phyloP scores from a whole-genome alignment of 2,329 filamentous ascomycete genomes.

The Ophioceras dolichostomum region DNA sequence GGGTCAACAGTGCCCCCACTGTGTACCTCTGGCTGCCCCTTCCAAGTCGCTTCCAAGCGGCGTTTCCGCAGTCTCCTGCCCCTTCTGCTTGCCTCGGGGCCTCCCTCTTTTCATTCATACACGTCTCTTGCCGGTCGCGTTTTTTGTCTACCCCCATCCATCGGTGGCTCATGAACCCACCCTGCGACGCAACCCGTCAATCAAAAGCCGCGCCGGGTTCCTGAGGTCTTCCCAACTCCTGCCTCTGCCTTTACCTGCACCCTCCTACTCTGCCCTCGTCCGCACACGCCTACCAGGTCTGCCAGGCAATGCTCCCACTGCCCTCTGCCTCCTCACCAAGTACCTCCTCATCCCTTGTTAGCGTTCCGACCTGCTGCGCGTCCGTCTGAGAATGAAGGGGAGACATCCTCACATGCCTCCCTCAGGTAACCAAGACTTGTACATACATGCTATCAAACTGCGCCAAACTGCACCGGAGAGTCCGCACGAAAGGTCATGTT shows the following conservation, averaged over 20 bases:
- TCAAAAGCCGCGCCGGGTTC: not conserved
- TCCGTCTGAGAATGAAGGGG: conserved; percentile 1
- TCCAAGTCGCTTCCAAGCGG: not conserved
- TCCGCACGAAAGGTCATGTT: too few relatives aligned
- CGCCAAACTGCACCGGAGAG: too few relatives aligned
- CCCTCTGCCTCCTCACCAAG: not conserved
- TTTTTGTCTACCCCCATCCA: conserved; percentile 1
- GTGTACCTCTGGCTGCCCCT: not conserved
- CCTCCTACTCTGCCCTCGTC: not conserved
- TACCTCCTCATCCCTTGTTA: conserved; percentile 6
- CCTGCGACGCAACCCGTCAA: not conserved
- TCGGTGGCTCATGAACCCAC: not conserved
- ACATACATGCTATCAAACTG: too few relatives aligned
- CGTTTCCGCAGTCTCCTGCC: not conserved
- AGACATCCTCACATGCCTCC: not conserved
- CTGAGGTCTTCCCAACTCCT: conserved; percentile 26
- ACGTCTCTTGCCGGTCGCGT: not conserved
- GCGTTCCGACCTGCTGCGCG: conserved; percentile 3
- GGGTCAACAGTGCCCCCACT: not conserved
- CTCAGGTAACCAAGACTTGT: not conserved
- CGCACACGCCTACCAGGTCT: not conserved
- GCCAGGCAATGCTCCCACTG: not conserved
- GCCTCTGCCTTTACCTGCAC: conserved; percentile 23
- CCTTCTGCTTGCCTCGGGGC: not conserved
- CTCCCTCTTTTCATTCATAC: conserved; percentile 1